Base-by-base conservation (phyloP, 1,139 yeast genomes). In the Suhomyces bolitotheri region DNA sequence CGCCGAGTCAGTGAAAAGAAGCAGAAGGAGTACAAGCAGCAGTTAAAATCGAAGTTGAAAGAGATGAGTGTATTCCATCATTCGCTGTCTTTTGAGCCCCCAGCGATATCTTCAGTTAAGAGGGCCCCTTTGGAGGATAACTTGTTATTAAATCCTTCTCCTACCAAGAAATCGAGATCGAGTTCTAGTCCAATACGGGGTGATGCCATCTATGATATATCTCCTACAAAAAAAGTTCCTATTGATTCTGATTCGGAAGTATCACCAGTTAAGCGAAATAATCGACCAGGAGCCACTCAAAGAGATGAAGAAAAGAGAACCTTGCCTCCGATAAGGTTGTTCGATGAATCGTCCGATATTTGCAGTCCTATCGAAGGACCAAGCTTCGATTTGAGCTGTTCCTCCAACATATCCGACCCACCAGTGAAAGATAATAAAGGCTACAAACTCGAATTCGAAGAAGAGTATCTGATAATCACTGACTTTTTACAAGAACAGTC, bases 61-160 rank as follows among this genome's bases (percentile, higher is more conserved):
- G 39, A 48, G 22, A 38, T 43, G 26, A 38, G 42, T 16, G 33
- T 46, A 21, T 51, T 53, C 39, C 49, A 49, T 29, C 44, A 31
- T 11, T 9, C 12, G 9, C 29, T 22, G 33, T 22, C 28, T 8
- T 16, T 16, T 4, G 31, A 27, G 6, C 19, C 37, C n/a, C 16
- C 22, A 7, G 17, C 21, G 6, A 27, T 24, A 7, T 4, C 21
- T 15, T 15, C 29, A 4, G 8, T 27, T 14, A 34, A 32, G 20
- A 20, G 38, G 22, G 24, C 21, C 3, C 33, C 35, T 9, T 30
- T 39, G 16, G 50, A 44, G 13, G 62, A 58, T 35, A 61, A 62
- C 23, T 43, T 62, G 29, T 41, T 58, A 12, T 46, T 65, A 16
- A 56, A 57, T 21, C 66, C 68, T 2, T 64, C 71, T 0, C 70